phyloP scores from a whole-genome alignment of 2,329 filamentous ascomycete species.

The Dryadomyces sulphureus region DNA sequence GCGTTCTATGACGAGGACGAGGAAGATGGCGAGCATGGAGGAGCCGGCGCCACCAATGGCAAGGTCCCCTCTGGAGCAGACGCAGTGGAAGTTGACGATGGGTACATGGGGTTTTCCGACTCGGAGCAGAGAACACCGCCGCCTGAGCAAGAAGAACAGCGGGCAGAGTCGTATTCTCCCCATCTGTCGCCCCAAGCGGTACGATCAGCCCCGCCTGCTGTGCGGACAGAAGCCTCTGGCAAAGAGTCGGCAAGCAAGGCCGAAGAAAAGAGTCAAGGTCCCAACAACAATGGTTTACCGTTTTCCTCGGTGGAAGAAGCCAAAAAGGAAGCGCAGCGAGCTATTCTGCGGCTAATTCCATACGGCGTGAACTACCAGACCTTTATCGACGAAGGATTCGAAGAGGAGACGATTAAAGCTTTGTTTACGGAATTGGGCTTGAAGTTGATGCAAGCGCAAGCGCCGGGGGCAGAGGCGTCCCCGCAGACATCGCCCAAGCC shows the following conservation, averaged over 20 bases:
- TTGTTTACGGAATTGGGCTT: conserved; percentile 59
- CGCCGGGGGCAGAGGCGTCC: neutral
- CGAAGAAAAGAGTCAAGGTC: neutral
- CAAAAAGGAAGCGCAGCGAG: conserved; percentile 47
- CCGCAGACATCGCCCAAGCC: neutral
- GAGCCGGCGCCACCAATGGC: conserved; percentile 3
- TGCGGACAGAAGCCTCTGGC: neutral
- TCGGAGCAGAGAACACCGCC: conserved; percentile 3
- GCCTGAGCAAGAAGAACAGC: neutral
- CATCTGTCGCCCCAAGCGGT: conserved; percentile 5
- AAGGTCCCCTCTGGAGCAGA: conserved; percentile 5
- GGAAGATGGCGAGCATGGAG: conserved; percentile 3
- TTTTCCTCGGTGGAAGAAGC: conserved; percentile 24
- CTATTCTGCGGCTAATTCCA: conserved; percentile 48
- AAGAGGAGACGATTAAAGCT: conserved; percentile 42
- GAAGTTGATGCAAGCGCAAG: conserved; percentile 20
- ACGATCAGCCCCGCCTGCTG: neutral
- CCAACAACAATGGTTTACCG: neutral
- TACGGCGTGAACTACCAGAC: conserved; percentile 60
- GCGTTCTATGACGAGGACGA: conserved; percentile 12
- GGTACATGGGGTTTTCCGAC: conserved; percentile 8
- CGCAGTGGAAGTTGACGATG: conserved; percentile 9
- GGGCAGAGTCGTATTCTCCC: conserved; percentile 8
- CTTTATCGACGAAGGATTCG: conserved; percentile 59
- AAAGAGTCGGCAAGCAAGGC: neutral